Base-by-base conservation (phyloP, 352 stramenopile genomes). In the Pythium coloratum region DNA sequence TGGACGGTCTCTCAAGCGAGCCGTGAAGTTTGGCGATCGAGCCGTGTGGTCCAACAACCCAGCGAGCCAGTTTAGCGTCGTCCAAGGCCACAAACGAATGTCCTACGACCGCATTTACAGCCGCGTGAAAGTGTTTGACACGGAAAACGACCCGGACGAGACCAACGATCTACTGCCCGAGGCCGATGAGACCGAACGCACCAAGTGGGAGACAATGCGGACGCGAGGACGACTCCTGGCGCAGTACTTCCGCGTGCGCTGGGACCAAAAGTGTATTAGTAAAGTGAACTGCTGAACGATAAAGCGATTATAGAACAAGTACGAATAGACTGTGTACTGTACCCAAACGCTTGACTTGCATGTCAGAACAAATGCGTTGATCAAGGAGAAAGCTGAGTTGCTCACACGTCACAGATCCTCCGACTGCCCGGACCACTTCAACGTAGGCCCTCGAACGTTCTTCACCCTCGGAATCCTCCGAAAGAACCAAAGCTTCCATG, bases 31-130 rank as follows among this genome's bases (percentile, higher is more conserved):
- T 60, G 70, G 70, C 1, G 36, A 76, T 50, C 69, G 71, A 12
- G 36, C 73, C 9, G 77, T 86, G 30, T 84, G 67, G 71, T 81
- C 67, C 46, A 88, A 86, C 70, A 86, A 86, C 42, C 76, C 80
- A 9, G 60, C 70, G 13, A 70, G 62, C 6, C 79, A 88, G 55
- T 73, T 80, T 53, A 67, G 73, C 50, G 68, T 75, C 1, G 64
- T 86, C 0, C 60, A 64, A 2, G 77, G 76, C 30, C 56, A 81
- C 7, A 32, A 59, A 1, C 71, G 79, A 18, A 55, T 86, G 2
- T 64, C 73, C 5, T 86, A 85, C 28, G 79, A 88, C 57, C 60
- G 59, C 4, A 47, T 73, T 9, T 73, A 70, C 1, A 73, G 47
- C 40, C 69, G 63, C 14, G 64, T 84, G 16, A n/a, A 67, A 24